Conservation (phyloP, 2,329 filamentous ascomycete species). For the Apiospora koreana region DNA sequence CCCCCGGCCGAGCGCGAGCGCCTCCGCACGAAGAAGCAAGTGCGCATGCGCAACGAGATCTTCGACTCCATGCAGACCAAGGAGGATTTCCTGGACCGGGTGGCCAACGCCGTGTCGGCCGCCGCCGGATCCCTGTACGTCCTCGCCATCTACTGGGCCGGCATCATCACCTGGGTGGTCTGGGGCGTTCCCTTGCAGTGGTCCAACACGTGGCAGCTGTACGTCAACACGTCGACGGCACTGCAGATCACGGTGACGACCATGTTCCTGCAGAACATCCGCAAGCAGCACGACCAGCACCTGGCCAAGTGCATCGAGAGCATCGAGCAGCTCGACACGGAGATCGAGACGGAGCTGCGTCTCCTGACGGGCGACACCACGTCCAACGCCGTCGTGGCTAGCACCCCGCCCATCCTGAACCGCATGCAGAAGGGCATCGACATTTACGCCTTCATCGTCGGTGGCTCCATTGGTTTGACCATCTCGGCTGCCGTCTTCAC, state of each 20-base stretch:
- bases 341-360: slow-evolving; percentile 35
- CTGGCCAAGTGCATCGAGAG: slow-evolving; percentile 32
- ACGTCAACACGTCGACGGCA: slow-evolving; percentile 46
- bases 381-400: slow-evolving; percentile 34
- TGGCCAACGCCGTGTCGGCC: slow-evolving; percentile 26
- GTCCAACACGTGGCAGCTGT: slow-evolving; percentile 39
- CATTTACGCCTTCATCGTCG: slow-evolving; percentile 44
- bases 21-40: slow-evolving; percentile 18
- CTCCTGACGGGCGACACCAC: slow-evolving; percentile 33
- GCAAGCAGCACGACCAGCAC: slow-evolving; percentile 36
- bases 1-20: slow-evolving; percentile 18
- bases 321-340: slow-evolving; percentile 36
- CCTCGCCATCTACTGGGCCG: slow-evolving; percentile 35
- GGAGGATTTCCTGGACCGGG: slow-evolving; percentile 32
- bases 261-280: slow-evolving; percentile 40
- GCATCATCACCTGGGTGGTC: slow-evolving; percentile 36
- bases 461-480: slow-evolving; percentile 39
- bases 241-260: slow-evolving; percentile 42
- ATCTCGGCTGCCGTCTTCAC: slow-evolving; percentile 38
- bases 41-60: slow-evolving; percentile 25
- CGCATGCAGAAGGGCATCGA: slow-evolving; percentile 39
- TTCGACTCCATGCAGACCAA: slow-evolving; percentile 26
- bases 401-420: slow-evolving; percentile 33
- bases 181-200: slow-evolving; percentile 31
- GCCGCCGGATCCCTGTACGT: slow-evolving; percentile 32